phyloP scores from a whole-genome alignment of 2,329 filamentous ascomycete genomes.

The Alternaria ethzedia region DNA sequence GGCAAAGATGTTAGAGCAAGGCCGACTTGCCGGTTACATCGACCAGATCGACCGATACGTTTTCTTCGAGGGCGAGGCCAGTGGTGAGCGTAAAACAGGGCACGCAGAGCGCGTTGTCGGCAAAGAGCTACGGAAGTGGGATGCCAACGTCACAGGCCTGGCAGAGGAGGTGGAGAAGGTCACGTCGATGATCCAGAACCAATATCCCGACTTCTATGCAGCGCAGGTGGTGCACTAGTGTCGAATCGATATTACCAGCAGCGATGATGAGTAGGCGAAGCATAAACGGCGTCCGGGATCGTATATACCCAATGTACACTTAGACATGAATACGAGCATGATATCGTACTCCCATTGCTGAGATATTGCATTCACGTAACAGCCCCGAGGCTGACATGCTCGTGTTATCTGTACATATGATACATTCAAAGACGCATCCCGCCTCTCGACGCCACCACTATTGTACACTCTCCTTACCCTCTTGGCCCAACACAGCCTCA shows the following conservation, averaged over 20 bases:
- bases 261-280: not conserved
- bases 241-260: not conserved
- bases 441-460: constrained; percentile 1
- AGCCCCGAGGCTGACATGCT: not conserved
- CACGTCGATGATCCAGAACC: constrained; percentile 78
- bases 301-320: constrained; percentile 10
- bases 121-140: constrained; percentile 83
- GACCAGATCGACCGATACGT: constrained; percentile 92
- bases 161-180: constrained; percentile 90
- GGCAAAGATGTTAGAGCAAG: constrained; percentile 94
- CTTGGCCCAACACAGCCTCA: constrained; percentile 43
- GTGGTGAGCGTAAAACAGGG: constrained; percentile 70
- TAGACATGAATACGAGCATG: constrained; percentile 2
- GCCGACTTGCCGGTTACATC: constrained; percentile 83
- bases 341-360: not conserved
- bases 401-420: constrained; percentile 22
- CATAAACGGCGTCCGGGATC: constrained; percentile 8
- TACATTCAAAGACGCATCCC: constrained; percentile 12
- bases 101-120: constrained; percentile 66
- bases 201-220: constrained; percentile 70
- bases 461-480: constrained; percentile 6
- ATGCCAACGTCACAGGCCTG: constrained; percentile 82
- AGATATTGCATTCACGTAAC: not conserved
- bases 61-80: constrained; percentile 82
- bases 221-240: constrained; percentile 47